Percentiles rank a stretch among this genome's conserved stretches.
These are phyloP conservation scores for Sporothrix inflata DNA, from an alignment of 2,329 filamentous ascomycete genomes.

Conservation along the genomic window DNA sequence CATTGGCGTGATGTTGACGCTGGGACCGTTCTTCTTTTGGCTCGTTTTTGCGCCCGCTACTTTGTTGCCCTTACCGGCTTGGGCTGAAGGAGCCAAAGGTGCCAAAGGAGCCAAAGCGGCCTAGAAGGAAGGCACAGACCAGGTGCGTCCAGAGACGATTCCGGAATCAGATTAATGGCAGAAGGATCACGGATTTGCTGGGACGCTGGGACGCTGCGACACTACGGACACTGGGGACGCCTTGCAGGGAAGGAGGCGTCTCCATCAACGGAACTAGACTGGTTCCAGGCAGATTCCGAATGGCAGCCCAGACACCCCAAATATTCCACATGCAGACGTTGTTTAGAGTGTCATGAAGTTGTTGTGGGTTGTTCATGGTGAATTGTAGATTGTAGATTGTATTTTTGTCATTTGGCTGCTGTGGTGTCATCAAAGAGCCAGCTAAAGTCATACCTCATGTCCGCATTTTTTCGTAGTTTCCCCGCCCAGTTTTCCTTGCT, in stretches of 20 bases:
- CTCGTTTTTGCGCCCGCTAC: background rate
- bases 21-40: no score
- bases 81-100: background rate
- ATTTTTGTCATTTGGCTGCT: slow-evolving; percentile 20
- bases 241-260: background rate
- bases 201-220: no score
- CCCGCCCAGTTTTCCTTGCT: background rate
- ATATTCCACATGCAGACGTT: slow-evolving; percentile 6
- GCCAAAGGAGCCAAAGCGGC: background rate
- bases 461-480: background rate
- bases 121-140: background rate
- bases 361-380: background rate
- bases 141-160: no score
- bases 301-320: background rate
- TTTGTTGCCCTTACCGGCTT: background rate
- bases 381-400: background rate
- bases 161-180: no score
- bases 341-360: no score
- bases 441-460: slow-evolving; percentile 21
- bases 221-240: background rate
- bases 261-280: background rate
- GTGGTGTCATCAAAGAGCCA: slow-evolving; percentile 1
- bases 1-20: no score
- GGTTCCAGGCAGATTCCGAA: slow-evolving; percentile 2
- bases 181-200: no score